Evolutionary conservation across 1,139 yeast species (phyloP), one percentile per base, ranked within the genome.

Genomic region (Pichia sp.): DNA sequence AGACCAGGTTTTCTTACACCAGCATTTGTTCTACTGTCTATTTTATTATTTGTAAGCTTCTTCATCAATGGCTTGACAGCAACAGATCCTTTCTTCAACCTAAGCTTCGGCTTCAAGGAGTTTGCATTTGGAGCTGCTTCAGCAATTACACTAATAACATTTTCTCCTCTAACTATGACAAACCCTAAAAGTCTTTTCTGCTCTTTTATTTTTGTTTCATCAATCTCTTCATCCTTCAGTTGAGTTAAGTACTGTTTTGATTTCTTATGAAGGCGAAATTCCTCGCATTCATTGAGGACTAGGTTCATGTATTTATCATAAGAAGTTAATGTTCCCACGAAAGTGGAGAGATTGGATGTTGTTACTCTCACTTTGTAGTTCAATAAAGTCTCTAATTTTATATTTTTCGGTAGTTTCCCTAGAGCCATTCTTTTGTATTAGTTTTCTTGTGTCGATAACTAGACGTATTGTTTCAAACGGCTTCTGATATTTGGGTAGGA

Each of bases 301-400:
- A 91, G 60, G 60, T 91, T 91, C 80, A 89, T 80, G 59, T 82
- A 84, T 59, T 81, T 81, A 61, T 91, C 97, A 58, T 86, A 91
- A 4, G 97, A 91, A 49, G 89, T 64, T 41, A 91, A 69, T 46
- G 81, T 79, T 2, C 98, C 98, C 10, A 80, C 68, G 51, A 84
- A 76, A 40, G 77, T 79, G 37, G 95, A 71, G 11, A 83, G 79
- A 62, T 89, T 96, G 20, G 76, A 61, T 2, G 93, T 75, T 31
- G 80, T 71, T 25, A 88, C 82, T 44, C 82, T 73, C 40, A 91
- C 75, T 47, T 88, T 71, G 63, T 77, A 83, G 55, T 84, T 73
- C 44, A 91, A 66, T 49, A 89, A 69, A 55, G 83, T 91, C 48
- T 58, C 59, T 34, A 68, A 56, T 47, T 62, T 64, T 40, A 71